These are phyloP conservation scores for Didymella lethalis DNA, from an alignment of 2,329 filamentous ascomycete species.

Conservation along the genomic window DNA sequence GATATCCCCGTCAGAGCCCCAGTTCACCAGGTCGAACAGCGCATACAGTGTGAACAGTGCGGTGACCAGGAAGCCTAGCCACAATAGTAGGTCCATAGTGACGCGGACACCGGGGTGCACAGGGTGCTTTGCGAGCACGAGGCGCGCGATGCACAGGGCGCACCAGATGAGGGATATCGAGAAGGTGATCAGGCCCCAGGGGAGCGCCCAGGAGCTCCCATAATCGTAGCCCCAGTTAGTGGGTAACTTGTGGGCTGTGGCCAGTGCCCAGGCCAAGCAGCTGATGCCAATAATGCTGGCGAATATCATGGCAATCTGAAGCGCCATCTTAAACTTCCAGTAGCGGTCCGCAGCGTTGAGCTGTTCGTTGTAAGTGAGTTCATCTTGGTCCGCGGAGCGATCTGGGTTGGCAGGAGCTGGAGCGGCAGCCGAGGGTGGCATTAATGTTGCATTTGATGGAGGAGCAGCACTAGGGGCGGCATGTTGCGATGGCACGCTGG, in stretches of 20 bases:
- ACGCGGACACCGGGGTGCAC: slow-evolving; percentile 48
- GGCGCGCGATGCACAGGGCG: slow-evolving; percentile 34
- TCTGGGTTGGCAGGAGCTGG: slow-evolving; percentile 6
- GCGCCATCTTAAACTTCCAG: slow-evolving; percentile 44
- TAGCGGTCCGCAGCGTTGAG: slow-evolving; percentile 40
- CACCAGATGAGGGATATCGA: slow-evolving; percentile 43
- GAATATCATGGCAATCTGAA: slow-evolving; percentile 35
- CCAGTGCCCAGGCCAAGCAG: slow-evolving; percentile 38
- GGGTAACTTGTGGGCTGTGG: not conserved
- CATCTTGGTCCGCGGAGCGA: slow-evolving; percentile 3
- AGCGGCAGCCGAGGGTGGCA: not conserved
- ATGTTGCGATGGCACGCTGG: slow-evolving; percentile 4
- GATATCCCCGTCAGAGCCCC: slow-evolving; percentile 34
- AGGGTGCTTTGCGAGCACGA: slow-evolving; percentile 37
- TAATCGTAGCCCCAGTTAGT: slow-evolving; percentile 23
- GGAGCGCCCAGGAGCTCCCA: slow-evolving; percentile 26
- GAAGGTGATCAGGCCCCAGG: slow-evolving; percentile 43
- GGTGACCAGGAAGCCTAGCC: slow-evolving; percentile 44
- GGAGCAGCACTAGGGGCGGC: not conserved
- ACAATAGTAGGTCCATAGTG: slow-evolving; percentile 48
- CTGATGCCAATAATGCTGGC: slow-evolving; percentile 44
- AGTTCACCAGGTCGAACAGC: slow-evolving; percentile 24
- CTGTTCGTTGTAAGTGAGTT: slow-evolving; percentile 31
- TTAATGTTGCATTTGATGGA: slow-evolving; percentile 2
- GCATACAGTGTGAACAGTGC: slow-evolving; percentile 36